A percentile compares a stretch with the other conserved stretches of the same genome.
These are phyloP conservation scores for Stylonectria norvegica DNA, from an alignment of 2,329 filamentous ascomycete genomes.

Conservation along the genomic window DNA sequence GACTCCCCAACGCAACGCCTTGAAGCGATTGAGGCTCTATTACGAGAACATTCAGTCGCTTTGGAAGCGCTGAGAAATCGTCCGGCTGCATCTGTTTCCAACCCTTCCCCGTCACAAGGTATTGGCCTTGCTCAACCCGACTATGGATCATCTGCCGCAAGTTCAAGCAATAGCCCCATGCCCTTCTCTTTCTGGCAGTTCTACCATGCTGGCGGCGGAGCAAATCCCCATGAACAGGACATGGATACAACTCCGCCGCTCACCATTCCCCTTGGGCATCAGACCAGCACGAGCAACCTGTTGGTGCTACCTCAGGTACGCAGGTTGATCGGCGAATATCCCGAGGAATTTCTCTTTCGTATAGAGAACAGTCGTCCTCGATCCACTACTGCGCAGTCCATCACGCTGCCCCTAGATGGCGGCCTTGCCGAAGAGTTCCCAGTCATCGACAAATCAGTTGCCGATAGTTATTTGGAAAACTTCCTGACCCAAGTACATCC, in stretches of 20 bases:
- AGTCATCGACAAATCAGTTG: background rate
- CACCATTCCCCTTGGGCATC: constrained; percentile 17
- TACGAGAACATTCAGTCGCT: background rate
- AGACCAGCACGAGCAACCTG: constrained; percentile 15
- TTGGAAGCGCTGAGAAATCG: background rate
- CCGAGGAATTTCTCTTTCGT: background rate
- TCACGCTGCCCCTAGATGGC: background rate
- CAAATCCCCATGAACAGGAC: background rate
- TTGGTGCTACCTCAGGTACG: constrained; percentile 14
- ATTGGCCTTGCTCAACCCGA: background rate
- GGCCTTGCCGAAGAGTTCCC: background rate
- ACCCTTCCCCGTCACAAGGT: background rate
- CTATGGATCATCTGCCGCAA: background rate
- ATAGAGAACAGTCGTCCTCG: background rate
- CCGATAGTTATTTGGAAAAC: background rate
- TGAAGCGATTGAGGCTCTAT: background rate
- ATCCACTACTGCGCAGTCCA: background rate
- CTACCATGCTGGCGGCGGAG: background rate
- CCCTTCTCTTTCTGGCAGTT: background rate
- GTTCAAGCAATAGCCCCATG: background rate
- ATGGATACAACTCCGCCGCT: constrained; percentile 6
- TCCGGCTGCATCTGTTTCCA: background rate
- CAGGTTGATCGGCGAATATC: constrained; percentile 2
- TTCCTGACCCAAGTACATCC: background rate
- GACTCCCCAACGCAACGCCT: background rate